These are phyloP conservation scores for Dendrothele bispora DNA, from an alignment of 768 basidiomycete genomes.

Conservation along the genomic window DNA sequence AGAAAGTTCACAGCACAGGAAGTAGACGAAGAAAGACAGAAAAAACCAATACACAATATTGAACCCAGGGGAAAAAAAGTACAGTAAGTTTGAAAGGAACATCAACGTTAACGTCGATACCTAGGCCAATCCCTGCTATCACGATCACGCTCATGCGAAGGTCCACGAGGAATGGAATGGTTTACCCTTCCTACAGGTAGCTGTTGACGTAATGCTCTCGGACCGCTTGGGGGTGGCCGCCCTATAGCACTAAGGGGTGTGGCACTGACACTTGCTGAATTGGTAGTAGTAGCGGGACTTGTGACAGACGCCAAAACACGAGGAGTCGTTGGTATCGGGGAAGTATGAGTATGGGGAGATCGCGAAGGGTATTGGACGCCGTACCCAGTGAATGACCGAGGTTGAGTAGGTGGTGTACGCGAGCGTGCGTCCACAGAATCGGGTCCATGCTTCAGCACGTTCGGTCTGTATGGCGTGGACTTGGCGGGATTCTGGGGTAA, in stretches of 20 bases:
- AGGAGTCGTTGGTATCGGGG: not conserved
- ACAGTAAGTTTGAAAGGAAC: too few species aligned
- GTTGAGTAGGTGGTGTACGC: slow-evolving; percentile 6
- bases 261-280: too few species aligned
- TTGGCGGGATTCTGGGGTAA: not conserved
- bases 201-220: slow-evolving; percentile 3
- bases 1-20: too few species aligned
- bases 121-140: too few species aligned
- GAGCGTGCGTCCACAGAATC: not conserved
- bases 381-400: slow-evolving; percentile 6
- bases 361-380: not conserved
- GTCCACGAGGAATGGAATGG: not conserved
- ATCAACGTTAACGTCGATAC: too few species aligned
- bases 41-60: too few species aligned
- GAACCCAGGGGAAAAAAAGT: too few species aligned
- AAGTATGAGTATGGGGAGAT: not conserved
- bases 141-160: not conserved
- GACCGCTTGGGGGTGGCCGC: slow-evolving; percentile 4
- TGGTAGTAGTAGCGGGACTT: not conserved
- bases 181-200: not conserved
- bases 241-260: too few species aligned
- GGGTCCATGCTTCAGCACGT: not conserved
- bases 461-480: not conserved
- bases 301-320: not conserved
- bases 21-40: too few species aligned